Base-by-base conservation (phyloP, 805 yeast species). In the Yamadazyma sp. region DNA sequence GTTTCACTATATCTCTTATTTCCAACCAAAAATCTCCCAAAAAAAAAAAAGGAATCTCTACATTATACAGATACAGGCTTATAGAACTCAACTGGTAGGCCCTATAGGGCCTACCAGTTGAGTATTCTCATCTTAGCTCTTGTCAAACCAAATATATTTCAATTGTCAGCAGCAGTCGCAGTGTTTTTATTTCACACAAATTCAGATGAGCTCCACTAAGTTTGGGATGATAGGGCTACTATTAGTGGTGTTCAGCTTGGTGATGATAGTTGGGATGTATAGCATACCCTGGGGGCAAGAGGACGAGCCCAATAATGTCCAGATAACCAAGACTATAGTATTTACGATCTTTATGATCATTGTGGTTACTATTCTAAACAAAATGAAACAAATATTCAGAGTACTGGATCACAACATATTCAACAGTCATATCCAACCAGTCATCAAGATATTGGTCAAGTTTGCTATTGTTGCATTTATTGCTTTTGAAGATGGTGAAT, bases 341-440 rank as follows among this genome's bases (percentile, higher is more conserved):
- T 37, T 43, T 25, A 16, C 38, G 10, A 13, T 35, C 13, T 19
- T 37, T 9, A 21, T 43, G 31, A 19, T 23, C 2, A 23, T 37
- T 7, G 24, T 39, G 20, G 25, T 43, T 3, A 30, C 23, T 32
- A 30, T 40, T 12, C 30, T 43, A 6, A 35, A 40, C 19, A 33
- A 28, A 20, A 31, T 35, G 31, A 37, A 37, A 27, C 18, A 17
- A 13, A 29, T 40, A 27, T 43, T 43, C 31, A 37, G 24, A 26
- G 22, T 40, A 4, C 21, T 30, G 12, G 38, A 43, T 17, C 11
- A 7, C 7, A 27, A 27, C 18, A 14, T 19, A 7, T 43, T 40
- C 23, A 17, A 19, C 14, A 38, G 35, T 12, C 43, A 43, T 25
- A 6, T 43, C 23, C 39, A 38, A 17, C 43, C 44, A 4, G 27